A percentile compares a stretch with the other conserved stretches of the same genome.
Evolutionary conservation across 1,284 basidiomycete species (phyloP).

Genomic region (Volvariella surrecta): DNA sequence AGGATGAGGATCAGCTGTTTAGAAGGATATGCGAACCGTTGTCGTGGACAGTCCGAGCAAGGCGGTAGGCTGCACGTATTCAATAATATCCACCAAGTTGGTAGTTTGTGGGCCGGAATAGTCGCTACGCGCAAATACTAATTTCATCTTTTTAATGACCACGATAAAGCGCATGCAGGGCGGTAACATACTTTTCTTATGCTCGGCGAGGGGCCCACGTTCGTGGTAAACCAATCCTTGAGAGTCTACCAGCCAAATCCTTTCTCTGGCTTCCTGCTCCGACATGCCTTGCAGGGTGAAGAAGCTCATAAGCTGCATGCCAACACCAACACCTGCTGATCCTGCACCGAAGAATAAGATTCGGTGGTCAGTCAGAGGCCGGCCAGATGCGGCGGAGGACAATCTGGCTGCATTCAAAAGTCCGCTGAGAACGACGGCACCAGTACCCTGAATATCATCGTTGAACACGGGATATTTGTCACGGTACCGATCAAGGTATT

Average conservation of each 20-base stretch:
- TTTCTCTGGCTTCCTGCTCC: slow-evolving; percentile 68
- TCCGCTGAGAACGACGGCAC: slow-evolving; percentile 86
- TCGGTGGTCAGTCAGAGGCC: slow-evolving; percentile 66
- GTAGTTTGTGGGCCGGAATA: slow-evolving; percentile 71
- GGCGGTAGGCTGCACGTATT: slow-evolving; percentile 85
- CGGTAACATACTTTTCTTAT: slow-evolving; percentile 64
- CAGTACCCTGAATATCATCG: slow-evolving; percentile 87
- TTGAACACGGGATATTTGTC: slow-evolving; percentile 80
- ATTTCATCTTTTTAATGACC: slow-evolving; percentile 1
- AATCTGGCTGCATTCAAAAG: slow-evolving; percentile 85
- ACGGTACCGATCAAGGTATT: slow-evolving; percentile 72
- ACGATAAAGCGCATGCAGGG: neutral
- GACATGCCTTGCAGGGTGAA: slow-evolving; percentile 75
- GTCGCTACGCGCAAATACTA: slow-evolving; percentile 78
- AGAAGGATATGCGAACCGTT: slow-evolving; percentile 29
- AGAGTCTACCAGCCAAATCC: slow-evolving; percentile 84
- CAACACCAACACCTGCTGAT: slow-evolving; percentile 86
- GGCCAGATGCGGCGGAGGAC: slow-evolving; percentile 63
- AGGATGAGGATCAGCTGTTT: neutral
- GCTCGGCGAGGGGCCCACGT: slow-evolving; percentile 67
- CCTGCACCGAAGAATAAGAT: slow-evolving; percentile 92
- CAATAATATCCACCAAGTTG: slow-evolving; percentile 73
- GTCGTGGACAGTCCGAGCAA: slow-evolving; percentile 88
- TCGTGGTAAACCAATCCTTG: slow-evolving; percentile 75
- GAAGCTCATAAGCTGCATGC: slow-evolving; percentile 83